Conservation (phyloP, 192 early-diverging fungal genomes). For the Coemansia sp. region DNA sequence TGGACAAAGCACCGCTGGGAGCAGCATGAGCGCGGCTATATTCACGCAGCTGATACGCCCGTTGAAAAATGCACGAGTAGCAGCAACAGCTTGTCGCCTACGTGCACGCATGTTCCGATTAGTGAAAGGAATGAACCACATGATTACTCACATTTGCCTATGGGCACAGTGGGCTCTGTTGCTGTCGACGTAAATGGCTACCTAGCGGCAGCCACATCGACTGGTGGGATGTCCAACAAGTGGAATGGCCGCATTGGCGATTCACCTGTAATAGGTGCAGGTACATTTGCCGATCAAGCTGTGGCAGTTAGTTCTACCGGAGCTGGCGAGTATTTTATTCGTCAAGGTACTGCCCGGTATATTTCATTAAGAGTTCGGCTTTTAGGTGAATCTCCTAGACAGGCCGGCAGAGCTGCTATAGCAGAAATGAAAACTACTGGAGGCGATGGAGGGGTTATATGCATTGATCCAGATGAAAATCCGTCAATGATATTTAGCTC, state of each 20-base stretch:
- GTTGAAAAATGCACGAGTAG: background rate
- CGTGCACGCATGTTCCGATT: background rate
- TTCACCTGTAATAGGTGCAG: constrained; percentile 36
- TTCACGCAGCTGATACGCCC: background rate
- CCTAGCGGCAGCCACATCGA: constrained; percentile 37
- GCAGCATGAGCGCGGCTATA: constrained; percentile 32
- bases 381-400: constrained; percentile 17
- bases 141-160: constrained; percentile 27
- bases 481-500: constrained; percentile 31
- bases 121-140: background rate
- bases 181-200: constrained; percentile 21
- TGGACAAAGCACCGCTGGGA: constrained; percentile 44
- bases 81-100: background rate
- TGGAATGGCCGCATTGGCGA: constrained; percentile 36
- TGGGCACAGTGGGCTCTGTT: constrained; percentile 42
- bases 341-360: constrained; percentile 22
- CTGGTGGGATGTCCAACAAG: constrained; percentile 41
- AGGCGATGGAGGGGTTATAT: constrained; percentile 39
- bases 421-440: constrained; percentile 27
- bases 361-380: constrained; percentile 21
- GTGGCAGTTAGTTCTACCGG: constrained; percentile 32
- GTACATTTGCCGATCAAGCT: constrained; percentile 32
- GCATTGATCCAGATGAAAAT: constrained; percentile 14
- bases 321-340: constrained; percentile 33
- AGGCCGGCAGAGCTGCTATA: constrained; percentile 16